Percentiles rank a stretch among this genome's conserved stretches.
These are phyloP conservation scores for Hirsutella thompsonii DNA, from an alignment of 2,329 filamentous ascomycete species.

Conservation along the genomic window DNA sequence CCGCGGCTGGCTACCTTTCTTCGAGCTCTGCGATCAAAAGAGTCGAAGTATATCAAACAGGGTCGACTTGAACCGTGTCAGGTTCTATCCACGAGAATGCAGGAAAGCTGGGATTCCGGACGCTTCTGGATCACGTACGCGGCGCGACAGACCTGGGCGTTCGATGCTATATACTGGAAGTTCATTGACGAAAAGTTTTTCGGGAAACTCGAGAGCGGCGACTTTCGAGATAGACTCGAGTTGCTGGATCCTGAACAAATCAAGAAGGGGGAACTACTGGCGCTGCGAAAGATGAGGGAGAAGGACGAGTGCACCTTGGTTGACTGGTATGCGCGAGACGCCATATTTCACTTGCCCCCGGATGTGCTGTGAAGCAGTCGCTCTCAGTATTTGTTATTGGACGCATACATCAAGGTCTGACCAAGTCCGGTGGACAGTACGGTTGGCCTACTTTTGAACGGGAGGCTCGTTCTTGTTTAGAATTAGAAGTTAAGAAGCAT, in stretches of 20 bases:
- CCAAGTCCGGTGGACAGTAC: no score
- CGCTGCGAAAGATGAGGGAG: constrained; percentile 9
- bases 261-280: constrained; percentile 12
- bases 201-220: constrained; percentile 9
- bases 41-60: constrained; percentile 7
- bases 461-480: no score
- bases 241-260: constrained; percentile 10
- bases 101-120: constrained; percentile 20
- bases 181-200: constrained; percentile 21
- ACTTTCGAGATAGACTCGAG: constrained; percentile 9
- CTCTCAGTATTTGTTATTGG: no score
- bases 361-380: background rate
- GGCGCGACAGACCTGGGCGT: constrained; percentile 22
- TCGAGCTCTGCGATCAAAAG: constrained; percentile 14
- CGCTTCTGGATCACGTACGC: constrained; percentile 21
- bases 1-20: constrained; percentile 19
- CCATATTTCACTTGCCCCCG: background rate
- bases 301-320: constrained; percentile 2
- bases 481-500: no score
- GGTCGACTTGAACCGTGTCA: constrained; percentile 2
- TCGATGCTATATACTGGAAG: constrained; percentile 24
- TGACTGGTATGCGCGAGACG: constrained; percentile 4
- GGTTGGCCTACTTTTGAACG: no score
- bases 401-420: no score
- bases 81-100: constrained; percentile 18